Evolutionary conservation across 2,329 filamentous ascomycete species (phyloP).

Genomic region (Phyllosticta capitalensis): DNA sequence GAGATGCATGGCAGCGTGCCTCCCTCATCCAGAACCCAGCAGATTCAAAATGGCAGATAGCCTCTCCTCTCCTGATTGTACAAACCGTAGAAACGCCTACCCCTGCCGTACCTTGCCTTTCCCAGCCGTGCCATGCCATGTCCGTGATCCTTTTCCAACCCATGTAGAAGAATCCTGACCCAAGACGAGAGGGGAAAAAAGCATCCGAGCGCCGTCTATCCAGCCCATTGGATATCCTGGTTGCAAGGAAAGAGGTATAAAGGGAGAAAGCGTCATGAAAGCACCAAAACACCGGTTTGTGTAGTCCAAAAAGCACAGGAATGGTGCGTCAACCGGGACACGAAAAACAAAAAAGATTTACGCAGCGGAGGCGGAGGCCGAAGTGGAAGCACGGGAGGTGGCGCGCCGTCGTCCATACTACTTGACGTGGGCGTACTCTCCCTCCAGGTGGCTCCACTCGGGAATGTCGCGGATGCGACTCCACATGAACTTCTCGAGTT

Average conservation of each 20-base stretch:
- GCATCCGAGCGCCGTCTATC: not conserved
- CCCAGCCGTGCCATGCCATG: not conserved
- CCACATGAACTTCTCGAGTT: conserved; percentile 93
- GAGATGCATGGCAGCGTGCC: too few species aligned
- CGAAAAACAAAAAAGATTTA: too few species aligned
- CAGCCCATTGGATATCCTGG: not conserved
- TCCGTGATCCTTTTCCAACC: not conserved
- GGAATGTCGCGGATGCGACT: conserved; percentile 81
- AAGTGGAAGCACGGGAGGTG: too few species aligned
- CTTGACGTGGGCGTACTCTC: conserved; percentile 9
- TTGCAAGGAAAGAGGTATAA: not conserved
- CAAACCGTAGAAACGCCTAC: not conserved
- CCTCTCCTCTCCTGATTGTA: not conserved
- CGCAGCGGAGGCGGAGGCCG: too few species aligned
- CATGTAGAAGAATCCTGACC: not conserved
- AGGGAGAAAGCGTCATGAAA: not conserved
- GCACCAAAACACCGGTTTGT: not conserved
- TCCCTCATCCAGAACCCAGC: too few species aligned
- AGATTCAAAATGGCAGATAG: too few species aligned
- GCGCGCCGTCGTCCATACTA: not conserved
- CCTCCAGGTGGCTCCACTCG: conserved; percentile 57
- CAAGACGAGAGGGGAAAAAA: not conserved
- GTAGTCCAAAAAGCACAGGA: not conserved
- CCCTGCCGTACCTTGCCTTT: not conserved
- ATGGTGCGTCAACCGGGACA: not conserved